phyloP scores from a whole-genome alignment of 2,329 filamentous ascomycete genomes.

The Geosmithia putterillii region DNA sequence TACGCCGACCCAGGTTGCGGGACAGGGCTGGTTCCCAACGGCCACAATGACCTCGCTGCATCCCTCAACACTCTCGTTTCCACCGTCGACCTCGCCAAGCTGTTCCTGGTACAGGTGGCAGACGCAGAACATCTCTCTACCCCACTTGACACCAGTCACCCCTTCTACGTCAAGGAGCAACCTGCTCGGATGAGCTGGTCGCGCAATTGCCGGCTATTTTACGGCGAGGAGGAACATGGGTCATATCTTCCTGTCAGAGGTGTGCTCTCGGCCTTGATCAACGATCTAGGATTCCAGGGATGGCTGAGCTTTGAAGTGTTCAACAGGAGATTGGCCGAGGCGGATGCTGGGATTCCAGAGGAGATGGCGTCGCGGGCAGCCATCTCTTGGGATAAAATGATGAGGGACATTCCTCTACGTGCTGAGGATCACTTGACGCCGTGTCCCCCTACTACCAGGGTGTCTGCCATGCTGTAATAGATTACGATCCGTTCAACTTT shows the following conservation, averaged over 20 bases:
- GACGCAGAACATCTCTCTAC: slow-evolving; percentile 51
- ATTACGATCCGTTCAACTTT: not conserved
- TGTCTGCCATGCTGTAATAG: slow-evolving; percentile 20
- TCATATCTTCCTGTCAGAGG: slow-evolving; percentile 56
- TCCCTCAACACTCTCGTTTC: slow-evolving; percentile 41
- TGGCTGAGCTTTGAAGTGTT: slow-evolving; percentile 66
- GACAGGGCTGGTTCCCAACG: slow-evolving; percentile 36
- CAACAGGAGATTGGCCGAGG: slow-evolving; percentile 17
- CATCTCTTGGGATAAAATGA: slow-evolving; percentile 37
- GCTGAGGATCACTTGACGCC: slow-evolving; percentile 10
- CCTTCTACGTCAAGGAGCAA: slow-evolving; percentile 19
- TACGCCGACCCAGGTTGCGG: slow-evolving; percentile 51
- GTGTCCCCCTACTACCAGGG: slow-evolving; percentile 8
- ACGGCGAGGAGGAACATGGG: slow-evolving; percentile 42
- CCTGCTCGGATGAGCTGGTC: slow-evolving; percentile 61
- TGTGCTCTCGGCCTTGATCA: slow-evolving; percentile 48
- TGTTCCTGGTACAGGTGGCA: slow-evolving; percentile 66
- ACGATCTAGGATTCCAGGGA: slow-evolving; percentile 52
- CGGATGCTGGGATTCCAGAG: slow-evolving; percentile 8
- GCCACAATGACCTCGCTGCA: slow-evolving; percentile 35
- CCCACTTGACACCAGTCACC: slow-evolving; percentile 36
- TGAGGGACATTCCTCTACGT: slow-evolving; percentile 20
- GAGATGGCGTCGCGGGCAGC: slow-evolving; percentile 37
- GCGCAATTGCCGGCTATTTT: slow-evolving; percentile 50
- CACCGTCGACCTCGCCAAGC: slow-evolving; percentile 45